Evolutionary conservation across 2,329 filamentous ascomycete species (phyloP).

Genomic region (Fusarium goolgardi): DNA sequence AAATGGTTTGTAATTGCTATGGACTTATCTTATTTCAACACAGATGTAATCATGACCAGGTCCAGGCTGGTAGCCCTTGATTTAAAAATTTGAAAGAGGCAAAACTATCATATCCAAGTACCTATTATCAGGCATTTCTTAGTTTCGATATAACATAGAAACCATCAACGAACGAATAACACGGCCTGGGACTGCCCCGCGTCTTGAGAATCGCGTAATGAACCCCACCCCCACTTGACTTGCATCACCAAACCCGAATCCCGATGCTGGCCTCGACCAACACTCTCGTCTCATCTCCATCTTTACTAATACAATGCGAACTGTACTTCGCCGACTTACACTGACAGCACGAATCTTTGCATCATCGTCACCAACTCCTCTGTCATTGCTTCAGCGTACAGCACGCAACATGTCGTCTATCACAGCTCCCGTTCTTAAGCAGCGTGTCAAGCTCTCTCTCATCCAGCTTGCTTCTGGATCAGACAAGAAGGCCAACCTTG

Average conservation of each 20-base stretch:
- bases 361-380: conserved; percentile 22
- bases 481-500: conserved; percentile 88
- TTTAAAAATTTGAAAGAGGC: too few species aligned
- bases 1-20: neutral
- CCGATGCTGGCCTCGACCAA: conserved; percentile 23
- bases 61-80: neutral
- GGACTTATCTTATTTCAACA: neutral
- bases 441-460: conserved; percentile 82
- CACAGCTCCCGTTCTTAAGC: conserved; percentile 68
- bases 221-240: conserved; percentile 34
- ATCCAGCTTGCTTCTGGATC: conserved; percentile 83
- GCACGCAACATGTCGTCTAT: conserved; percentile 52
- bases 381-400: conserved; percentile 34
- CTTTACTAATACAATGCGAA: conserved; percentile 35
- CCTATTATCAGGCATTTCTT: neutral
- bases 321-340: conserved; percentile 21
- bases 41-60: neutral
- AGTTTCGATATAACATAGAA: neutral
- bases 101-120: neutral
- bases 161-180: conserved; percentile 30
- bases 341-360: conserved; percentile 27
- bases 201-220: conserved; percentile 27
- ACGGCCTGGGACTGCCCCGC: conserved; percentile 24
- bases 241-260: conserved; percentile 22
- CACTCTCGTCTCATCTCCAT: conserved; percentile 5